A percentile compares a stretch with the other conserved stretches of the same genome.
These are phyloP conservation scores for Oldenlandia corymbosa DNA, from an alignment of 257 asterid genomes.

Conservation along the genomic window DNA sequence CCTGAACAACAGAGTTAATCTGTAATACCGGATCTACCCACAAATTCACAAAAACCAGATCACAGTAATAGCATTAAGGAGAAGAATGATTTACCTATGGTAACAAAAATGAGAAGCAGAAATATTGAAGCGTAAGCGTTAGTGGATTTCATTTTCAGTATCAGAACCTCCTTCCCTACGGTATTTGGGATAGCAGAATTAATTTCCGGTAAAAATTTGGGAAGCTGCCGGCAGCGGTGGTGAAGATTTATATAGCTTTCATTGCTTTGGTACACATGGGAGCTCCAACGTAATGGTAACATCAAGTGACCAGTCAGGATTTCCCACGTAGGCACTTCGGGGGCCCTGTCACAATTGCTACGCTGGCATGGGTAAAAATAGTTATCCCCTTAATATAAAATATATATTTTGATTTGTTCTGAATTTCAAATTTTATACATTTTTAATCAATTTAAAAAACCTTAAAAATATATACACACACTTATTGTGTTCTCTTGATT, in stretches of 20 bases:
- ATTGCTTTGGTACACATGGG: constrained; percentile 4
- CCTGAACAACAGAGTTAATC: neutral
- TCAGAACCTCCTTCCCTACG: too few relatives aligned
- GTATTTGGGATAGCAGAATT: too few relatives aligned
- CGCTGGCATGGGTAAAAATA: neutral
- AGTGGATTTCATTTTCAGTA: constrained; percentile 37
- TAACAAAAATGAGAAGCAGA: constrained; percentile 31
- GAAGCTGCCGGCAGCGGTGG: neutral
- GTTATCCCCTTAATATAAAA: too few relatives aligned
- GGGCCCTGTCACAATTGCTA: neutral
- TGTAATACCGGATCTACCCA: constrained; percentile 13
- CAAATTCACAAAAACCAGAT: neutral
- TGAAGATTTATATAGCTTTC: neutral
- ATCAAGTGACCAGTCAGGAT: constrained; percentile 32
- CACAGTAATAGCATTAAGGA: neutral
- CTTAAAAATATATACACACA: too few relatives aligned
- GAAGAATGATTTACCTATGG: constrained; percentile 43
- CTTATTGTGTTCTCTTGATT: too few relatives aligned
- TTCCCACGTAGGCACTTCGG: constrained; percentile 29
- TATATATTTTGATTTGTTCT: too few relatives aligned
- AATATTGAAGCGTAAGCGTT: constrained; percentile 28
- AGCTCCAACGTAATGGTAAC: constrained; percentile 36
- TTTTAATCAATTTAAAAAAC: too few relatives aligned
- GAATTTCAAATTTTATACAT: too few relatives aligned
- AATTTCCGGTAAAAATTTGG: too few relatives aligned